Conservation (phyloP, 352 stramenopile species). For the Pilasporangium apinafurcum region DNA sequence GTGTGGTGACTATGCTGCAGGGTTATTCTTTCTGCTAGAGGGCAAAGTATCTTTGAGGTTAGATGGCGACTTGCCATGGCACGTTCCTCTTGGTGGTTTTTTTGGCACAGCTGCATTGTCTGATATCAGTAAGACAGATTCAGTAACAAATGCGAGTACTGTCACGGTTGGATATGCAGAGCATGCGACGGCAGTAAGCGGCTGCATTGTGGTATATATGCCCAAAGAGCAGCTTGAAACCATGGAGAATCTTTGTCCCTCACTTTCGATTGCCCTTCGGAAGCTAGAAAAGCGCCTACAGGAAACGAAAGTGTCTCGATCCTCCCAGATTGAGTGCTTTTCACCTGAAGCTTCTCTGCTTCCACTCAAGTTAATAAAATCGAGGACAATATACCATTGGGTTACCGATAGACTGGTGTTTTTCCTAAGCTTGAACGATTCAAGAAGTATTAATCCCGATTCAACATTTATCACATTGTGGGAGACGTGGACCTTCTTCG, state of each 20-base stretch:
- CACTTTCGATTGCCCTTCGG: slow-evolving; percentile 17
- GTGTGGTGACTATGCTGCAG: slow-evolving; percentile 33
- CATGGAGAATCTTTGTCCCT: slow-evolving; percentile 24
- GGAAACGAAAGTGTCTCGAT: slow-evolving; percentile 16
- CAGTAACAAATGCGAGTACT: not conserved
- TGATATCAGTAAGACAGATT: slow-evolving; percentile 1
- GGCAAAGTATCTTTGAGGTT: slow-evolving; percentile 23
- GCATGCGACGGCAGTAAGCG: slow-evolving; percentile 36
- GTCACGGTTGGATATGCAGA: slow-evolving; percentile 20
- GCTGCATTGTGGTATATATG: slow-evolving; percentile 46
- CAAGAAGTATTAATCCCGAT: slow-evolving; percentile 46
- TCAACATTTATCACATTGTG: slow-evolving; percentile 33
- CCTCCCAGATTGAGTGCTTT: slow-evolving; percentile 25
- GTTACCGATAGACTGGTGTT: not conserved
- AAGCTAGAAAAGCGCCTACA: slow-evolving; percentile 22
- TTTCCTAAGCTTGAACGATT: no score
- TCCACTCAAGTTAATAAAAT: not conserved
- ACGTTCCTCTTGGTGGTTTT: slow-evolving; percentile 32
- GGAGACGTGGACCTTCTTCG: slow-evolving; percentile 36
- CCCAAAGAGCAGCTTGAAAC: slow-evolving; percentile 33
- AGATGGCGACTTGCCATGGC: slow-evolving; percentile 15
- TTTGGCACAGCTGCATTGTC: slow-evolving; percentile 40
- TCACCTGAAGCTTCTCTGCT: no score
- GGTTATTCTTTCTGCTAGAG: slow-evolving; percentile 49
- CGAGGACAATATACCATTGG: no score